phyloP scores from a whole-genome alignment of 2,329 filamentous ascomycete genomes.

The Thielaviopsis ethacetica region DNA sequence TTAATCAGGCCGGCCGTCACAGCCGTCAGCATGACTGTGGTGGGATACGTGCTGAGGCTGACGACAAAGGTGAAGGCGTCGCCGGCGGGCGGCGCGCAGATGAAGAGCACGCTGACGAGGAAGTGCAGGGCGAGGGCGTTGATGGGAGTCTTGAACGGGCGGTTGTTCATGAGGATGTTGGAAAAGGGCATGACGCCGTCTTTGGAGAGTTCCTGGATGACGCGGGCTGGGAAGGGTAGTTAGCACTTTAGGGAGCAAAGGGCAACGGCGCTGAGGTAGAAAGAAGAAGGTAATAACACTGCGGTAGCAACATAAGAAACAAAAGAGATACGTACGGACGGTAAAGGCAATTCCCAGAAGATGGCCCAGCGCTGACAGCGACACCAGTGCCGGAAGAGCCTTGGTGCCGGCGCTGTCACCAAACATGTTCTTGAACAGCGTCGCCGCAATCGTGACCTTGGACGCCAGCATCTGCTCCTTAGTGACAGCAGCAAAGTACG shows the following conservation, averaged over 20 bases:
- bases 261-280: too few relatives aligned
- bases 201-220: slow-evolving; percentile 52
- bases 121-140: slow-evolving; percentile 42
- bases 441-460: slow-evolving; percentile 41
- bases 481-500: slow-evolving; percentile 47
- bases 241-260: too few relatives aligned
- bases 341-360: slow-evolving; percentile 42
- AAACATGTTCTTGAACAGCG: slow-evolving; percentile 48
- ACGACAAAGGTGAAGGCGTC: slow-evolving; percentile 53
- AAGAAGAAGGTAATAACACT: too few relatives aligned
- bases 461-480: slow-evolving; percentile 40
- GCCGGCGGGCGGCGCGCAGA: slow-evolving; percentile 49
- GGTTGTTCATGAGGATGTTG: slow-evolving; percentile 51
- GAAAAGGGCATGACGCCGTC: slow-evolving; percentile 52
- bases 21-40: slow-evolving; percentile 36
- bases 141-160: slow-evolving; percentile 45
- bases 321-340: not conserved
- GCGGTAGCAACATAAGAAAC: too few relatives aligned
- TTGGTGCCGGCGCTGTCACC: slow-evolving; percentile 34
- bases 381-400: slow-evolving; percentile 38
- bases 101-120: slow-evolving; percentile 46
- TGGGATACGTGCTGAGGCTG: slow-evolving; percentile 37
- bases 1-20: slow-evolving; percentile 36
- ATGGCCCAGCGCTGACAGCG: slow-evolving; percentile 44
- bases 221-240: too few relatives aligned